phyloP scores from a whole-genome alignment of 768 basidiomycete genomes.

The Cyclocybe cylindracea region DNA sequence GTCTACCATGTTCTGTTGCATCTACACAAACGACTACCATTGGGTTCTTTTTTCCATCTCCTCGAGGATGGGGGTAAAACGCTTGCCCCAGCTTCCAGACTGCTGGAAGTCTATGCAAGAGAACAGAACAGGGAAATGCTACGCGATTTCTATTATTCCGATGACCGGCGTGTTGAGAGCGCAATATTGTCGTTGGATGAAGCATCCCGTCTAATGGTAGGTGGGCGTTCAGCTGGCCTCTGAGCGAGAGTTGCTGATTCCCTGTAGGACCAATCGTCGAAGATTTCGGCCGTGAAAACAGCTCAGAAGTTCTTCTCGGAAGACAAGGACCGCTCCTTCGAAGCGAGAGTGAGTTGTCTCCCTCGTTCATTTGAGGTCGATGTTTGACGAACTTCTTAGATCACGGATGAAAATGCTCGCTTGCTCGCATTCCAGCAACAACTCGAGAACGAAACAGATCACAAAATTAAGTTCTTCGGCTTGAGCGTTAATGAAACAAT shows the following conservation, averaged over 20 bases:
- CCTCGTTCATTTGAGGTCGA: background rate
- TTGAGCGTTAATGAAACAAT: conserved; percentile 88
- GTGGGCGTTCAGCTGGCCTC: conserved; percentile 4
- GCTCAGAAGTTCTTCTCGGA: conserved; percentile 95
- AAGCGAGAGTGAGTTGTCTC: conserved; percentile 68
- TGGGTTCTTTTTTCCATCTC: conserved; percentile 92
- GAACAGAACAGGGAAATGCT: conserved; percentile 92
- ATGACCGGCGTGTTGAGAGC: conserved; percentile 92
- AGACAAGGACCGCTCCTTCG: conserved; percentile 89
- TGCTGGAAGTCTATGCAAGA: conserved; percentile 88
- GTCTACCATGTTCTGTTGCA: conserved; percentile 94
- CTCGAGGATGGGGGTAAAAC: conserved; percentile 86
- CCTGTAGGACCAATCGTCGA: conserved; percentile 69
- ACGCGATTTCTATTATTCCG: conserved; percentile 96
- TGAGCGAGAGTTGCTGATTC: background rate
- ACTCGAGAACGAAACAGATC: conserved; percentile 82
- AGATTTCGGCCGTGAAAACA: conserved; percentile 69
- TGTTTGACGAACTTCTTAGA: conserved; percentile 44
- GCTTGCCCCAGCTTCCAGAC: conserved; percentile 71
- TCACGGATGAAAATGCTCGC: conserved; percentile 84
- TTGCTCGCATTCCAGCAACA: conserved; percentile 83
- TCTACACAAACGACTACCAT: conserved; percentile 75
- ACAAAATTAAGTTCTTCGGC: conserved; percentile 80
- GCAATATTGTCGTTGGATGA: conserved; percentile 89
- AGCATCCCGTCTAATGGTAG: conserved; percentile 64